phyloP scores from a whole-genome alignment of 2,329 filamentous ascomycete species.

The Cryphonectria nitschkei region DNA sequence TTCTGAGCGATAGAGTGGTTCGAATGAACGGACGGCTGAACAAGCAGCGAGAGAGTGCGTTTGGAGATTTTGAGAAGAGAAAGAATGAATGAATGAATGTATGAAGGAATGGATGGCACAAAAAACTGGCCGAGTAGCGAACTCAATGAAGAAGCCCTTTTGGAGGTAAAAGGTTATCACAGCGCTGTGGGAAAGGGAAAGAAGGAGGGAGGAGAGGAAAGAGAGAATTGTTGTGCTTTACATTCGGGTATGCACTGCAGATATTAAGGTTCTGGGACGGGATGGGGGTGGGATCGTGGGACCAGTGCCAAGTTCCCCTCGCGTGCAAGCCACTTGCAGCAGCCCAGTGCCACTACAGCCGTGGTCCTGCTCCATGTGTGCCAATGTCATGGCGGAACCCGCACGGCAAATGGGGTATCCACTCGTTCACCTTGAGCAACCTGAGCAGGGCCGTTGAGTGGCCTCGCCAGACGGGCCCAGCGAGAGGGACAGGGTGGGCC shows the following conservation, averaged over 20 bases:
- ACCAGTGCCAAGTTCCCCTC: neutral
- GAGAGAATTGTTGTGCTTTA: neutral
- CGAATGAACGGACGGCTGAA: constrained; percentile 25
- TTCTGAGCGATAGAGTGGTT: constrained; percentile 4
- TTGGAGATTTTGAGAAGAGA: constrained; percentile 17
- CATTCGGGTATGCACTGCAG: constrained; percentile 28
- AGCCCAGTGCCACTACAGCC: neutral
- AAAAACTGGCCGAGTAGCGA: constrained; percentile 18
- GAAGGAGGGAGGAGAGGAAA: constrained; percentile 14
- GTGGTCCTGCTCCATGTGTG: neutral
- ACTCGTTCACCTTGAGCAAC: neutral
- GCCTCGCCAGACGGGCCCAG: constrained; percentile 1
- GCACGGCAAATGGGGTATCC: constrained; percentile 2
- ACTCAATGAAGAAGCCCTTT: constrained; percentile 11
- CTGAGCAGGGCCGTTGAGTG: neutral
- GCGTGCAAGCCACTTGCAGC: constrained; percentile 2
- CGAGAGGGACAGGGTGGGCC: constrained; percentile 8
- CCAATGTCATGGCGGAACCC: constrained; percentile 5
- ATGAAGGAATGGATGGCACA: constrained; percentile 28
- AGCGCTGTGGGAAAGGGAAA: constrained; percentile 18
- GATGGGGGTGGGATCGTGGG: neutral
- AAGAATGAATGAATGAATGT: constrained; percentile 25
- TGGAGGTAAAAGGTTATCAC: neutral
- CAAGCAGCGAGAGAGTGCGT: constrained; percentile 26
- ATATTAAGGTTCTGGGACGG: constrained; percentile 26